A percentile compares a stretch with the other conserved stretches of the same genome.
Conservation (phyloP, 257 asterid genomes). For the Gentiana dahurica region DNA sequence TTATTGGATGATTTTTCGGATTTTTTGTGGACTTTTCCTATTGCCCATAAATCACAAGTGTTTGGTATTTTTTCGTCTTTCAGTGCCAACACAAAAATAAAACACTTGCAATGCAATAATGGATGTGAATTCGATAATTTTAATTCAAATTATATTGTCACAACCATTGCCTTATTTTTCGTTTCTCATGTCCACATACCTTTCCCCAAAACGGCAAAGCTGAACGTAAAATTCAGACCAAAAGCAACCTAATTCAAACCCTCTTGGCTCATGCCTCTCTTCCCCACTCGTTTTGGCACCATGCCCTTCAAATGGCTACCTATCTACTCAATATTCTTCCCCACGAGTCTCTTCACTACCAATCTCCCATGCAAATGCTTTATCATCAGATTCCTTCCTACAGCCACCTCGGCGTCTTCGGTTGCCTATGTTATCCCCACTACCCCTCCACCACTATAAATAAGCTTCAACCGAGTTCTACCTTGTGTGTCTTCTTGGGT, state of each 20-base stretch:
- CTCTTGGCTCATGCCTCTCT: not conserved
- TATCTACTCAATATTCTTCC: not conserved
- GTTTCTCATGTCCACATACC: conserved; percentile 6
- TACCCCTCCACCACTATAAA: not conserved
- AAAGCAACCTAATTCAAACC: conserved; percentile 3
- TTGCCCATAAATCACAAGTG: not conserved
- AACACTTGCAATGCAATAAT: not conserved
- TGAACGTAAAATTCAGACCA: not conserved
- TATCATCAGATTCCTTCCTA: not conserved
- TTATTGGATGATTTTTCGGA: not conserved
- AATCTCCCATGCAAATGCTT: not conserved
- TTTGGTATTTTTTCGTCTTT: not conserved
- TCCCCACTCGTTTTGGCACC: conserved; percentile 1
- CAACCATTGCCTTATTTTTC: not conserved
- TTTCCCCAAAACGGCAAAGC: conserved; percentile 10
- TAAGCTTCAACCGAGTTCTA: not conserved
- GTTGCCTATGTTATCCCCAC: conserved; percentile 3
- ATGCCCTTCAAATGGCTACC: conserved; percentile 3
- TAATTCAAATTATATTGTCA: not conserved
- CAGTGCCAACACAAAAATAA: not conserved
- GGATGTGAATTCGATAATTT: not conserved
- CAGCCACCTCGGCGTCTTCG: not conserved
- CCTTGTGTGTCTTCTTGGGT: conserved; percentile 6
- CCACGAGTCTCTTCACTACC: not conserved
- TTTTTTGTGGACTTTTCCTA: conserved; percentile 1